Percentiles rank a stretch among this genome's conserved stretches.
Evolutionary conservation across 306 rosid species (phyloP).

Genomic region (Vigna radiata): DNA sequence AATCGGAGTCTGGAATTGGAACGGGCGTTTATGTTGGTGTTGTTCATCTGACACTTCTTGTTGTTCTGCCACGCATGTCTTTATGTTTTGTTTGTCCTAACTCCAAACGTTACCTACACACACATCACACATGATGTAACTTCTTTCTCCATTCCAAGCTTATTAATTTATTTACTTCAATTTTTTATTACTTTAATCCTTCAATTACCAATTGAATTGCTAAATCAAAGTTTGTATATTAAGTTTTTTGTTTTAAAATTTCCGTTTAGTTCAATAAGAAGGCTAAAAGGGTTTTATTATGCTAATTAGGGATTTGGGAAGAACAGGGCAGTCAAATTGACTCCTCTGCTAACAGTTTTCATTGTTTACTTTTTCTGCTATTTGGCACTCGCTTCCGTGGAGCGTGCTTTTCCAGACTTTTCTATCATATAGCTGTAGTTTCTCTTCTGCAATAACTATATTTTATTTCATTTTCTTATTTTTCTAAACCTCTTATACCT

Average conservation of each 20-base stretch:
- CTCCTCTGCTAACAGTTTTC: not conserved
- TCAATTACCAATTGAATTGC: not conserved
- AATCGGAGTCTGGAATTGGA: slow-evolving; percentile 38
- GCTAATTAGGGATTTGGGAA: not conserved
- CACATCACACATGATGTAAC: slow-evolving; percentile 10
- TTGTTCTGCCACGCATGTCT: slow-evolving; percentile 47
- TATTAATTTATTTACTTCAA: not conserved
- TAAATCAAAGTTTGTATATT: not conserved
- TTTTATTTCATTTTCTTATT: too few relatives aligned
- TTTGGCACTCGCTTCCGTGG: not conserved
- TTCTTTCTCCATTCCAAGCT: not conserved
- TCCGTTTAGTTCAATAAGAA: not conserved
- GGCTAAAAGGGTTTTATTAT: slow-evolving; percentile 5
- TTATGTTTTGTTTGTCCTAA: slow-evolving; percentile 39
- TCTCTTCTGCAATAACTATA: too few relatives aligned
- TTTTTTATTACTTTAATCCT: not conserved
- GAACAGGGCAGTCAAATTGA: slow-evolving; percentile 10
- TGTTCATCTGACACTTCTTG: not conserved
- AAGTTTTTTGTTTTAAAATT: too few relatives aligned
- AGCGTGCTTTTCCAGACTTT: not conserved
- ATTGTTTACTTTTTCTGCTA: not conserved
- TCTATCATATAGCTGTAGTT: not conserved
- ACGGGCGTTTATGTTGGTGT: not conserved
- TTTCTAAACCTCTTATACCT: too few relatives aligned
- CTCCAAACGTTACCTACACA: slow-evolving; percentile 5